Evolutionary conservation across 495 filamentous ascomycete genomes (phyloP).

Genomic region (Sabuloglossum arenarium): DNA sequence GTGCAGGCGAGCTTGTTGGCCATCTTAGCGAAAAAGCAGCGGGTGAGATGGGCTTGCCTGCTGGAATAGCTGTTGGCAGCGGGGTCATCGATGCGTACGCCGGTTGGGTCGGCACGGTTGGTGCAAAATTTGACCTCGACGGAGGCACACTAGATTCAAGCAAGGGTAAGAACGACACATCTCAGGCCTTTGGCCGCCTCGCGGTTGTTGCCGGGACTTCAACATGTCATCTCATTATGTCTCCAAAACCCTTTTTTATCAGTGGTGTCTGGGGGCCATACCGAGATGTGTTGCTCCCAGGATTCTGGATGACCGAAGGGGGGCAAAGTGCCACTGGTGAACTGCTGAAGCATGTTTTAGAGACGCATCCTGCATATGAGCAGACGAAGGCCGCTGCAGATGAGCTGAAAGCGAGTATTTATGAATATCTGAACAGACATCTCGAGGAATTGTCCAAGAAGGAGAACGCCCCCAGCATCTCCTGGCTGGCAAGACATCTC

Average conservation of each 20-base stretch:
- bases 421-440: slow-evolving; percentile 84
- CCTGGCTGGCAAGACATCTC: slow-evolving; percentile 74
- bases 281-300: slow-evolving; percentile 74
- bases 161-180: slow-evolving; percentile 49
- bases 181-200: slow-evolving; percentile 81
- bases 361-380: slow-evolving; percentile 76
- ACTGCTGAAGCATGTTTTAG: slow-evolving; percentile 78
- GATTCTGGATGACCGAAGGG: slow-evolving; percentile 90
- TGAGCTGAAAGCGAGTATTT: slow-evolving; percentile 62
- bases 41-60: slow-evolving; percentile 59
- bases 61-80: slow-evolving; percentile 79
- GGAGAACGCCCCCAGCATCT: slow-evolving; percentile 46
- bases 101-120: slow-evolving; percentile 97
- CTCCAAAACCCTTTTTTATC: slow-evolving; percentile 72
- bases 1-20: slow-evolving; percentile 78
- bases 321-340: slow-evolving; percentile 92
- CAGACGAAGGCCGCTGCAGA: slow-evolving; percentile 56
- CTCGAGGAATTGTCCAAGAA: slow-evolving; percentile 52
- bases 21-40: slow-evolving; percentile 67
- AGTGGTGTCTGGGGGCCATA: slow-evolving; percentile 94
- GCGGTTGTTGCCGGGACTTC: slow-evolving; percentile 94
- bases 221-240: slow-evolving; percentile 95
- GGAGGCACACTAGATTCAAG: slow-evolving; percentile 36
- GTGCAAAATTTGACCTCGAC: slow-evolving; percentile 63
- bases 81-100: slow-evolving; percentile 98